phyloP scores from a whole-genome alignment of 768 basidiomycete species.

The Suillus clintonianus region DNA sequence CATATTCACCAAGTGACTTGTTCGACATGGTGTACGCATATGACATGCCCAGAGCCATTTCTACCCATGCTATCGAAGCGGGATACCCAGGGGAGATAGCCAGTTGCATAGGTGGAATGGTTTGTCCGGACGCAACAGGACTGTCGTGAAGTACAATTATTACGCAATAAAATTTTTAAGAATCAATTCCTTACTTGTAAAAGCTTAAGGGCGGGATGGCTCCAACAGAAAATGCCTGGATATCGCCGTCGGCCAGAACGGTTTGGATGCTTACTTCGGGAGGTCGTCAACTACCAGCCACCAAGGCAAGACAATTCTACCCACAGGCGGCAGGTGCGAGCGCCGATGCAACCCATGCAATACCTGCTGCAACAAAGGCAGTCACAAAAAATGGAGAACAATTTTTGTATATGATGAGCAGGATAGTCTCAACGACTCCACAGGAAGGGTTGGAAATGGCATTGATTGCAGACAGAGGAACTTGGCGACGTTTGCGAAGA shows the following conservation, averaged over 20 bases:
- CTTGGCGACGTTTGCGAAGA: constrained; percentile 5
- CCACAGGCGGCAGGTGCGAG: constrained; percentile 11
- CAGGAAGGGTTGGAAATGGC: constrained; percentile 7
- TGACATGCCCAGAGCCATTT: background rate
- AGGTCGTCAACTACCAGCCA: background rate
- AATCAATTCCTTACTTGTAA: background rate
- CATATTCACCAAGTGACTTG: background rate
- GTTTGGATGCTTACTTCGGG: background rate
- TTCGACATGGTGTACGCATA: background rate
- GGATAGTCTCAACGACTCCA: background rate
- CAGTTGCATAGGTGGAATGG: background rate
- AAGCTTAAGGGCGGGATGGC: background rate
- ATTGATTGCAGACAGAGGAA: constrained; percentile 8
- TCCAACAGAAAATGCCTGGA: constrained; percentile 3
- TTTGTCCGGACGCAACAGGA: background rate
- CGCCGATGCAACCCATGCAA: constrained; percentile 3
- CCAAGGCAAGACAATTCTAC: background rate
- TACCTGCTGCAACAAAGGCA: constrained; percentile 5
- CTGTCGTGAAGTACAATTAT: background rate
- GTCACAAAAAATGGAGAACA: constrained; percentile 9
- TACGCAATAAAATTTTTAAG: background rate
- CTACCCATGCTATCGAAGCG: constrained; percentile 5
- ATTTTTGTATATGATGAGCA: constrained; percentile 3
- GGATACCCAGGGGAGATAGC: background rate
- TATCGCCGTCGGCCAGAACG: constrained; percentile 4